Evolutionary conservation across 169 alveolate species (phyloP), one percentile per base, ranked within the genome.

Genomic region (Plasmodium sp.): DNA sequence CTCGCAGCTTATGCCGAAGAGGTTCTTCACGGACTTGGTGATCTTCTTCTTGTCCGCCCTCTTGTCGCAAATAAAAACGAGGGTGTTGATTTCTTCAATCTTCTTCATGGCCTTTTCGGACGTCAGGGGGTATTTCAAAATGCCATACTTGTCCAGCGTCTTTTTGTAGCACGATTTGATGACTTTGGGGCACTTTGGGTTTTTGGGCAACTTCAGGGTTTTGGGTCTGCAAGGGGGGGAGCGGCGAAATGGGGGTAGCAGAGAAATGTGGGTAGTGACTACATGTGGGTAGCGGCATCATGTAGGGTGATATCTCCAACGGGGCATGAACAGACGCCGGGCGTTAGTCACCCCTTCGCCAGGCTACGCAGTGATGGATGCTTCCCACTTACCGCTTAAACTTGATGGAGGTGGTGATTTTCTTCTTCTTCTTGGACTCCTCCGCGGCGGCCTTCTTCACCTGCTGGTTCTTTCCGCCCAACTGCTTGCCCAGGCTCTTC

Each of bases 101-200:
- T 98, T 98, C 97, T 99, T 99, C 99, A 99, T 98, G 81, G 99
- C 99, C 83, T 98, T 97, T 97, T 99, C 99, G 18, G 99, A 98
- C 48, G 99, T 98, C 82, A 99, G 96, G 18, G 99, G 99, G 85
- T 97, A 96, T 96, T 97, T 97, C 93, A 99, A 95, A 85, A 98
- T 97, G 73, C 97, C 94, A 97, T 97, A 98, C 94, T 98, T 97
- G 97, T 99, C 99, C 81, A 98, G 96, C 82, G 97, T 96, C 92
- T 97, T 95, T 41, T 94, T 95, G 84, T 93, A 95, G 80, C 96
- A 97, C 41, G 98, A 96, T 93, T 91, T 95, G 34, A 97, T 88
- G 31, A 94, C 84, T 95, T 98, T 98, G 39, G 88, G 93, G 95
- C 96, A 98, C 95, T 98, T 98, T 81, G 99, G 99, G 36, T 95